Conservation (phyloP, 148 eudicot genomes). For the Amaranthus palmeri region DNA sequence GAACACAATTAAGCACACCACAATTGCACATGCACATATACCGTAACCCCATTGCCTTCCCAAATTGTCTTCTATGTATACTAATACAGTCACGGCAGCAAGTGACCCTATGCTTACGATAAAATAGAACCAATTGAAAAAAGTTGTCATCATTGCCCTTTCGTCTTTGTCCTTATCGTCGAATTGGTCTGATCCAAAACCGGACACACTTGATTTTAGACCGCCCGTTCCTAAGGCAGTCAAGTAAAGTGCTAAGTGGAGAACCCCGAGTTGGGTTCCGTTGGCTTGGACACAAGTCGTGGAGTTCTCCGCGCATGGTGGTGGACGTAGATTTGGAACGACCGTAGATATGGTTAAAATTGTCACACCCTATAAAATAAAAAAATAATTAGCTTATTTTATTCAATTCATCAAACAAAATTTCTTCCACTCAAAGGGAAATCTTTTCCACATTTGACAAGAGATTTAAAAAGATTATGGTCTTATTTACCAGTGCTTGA, state of each 20-base stretch:
- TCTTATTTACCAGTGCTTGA: constrained; percentile 65
- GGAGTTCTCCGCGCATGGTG: constrained; percentile 40
- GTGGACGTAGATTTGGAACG: constrained; percentile 62
- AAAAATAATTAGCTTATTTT: not conserved
- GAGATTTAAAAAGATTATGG: not conserved
- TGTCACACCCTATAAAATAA: constrained; percentile 55
- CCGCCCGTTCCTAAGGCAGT: constrained; percentile 94
- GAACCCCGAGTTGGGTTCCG: constrained; percentile 45
- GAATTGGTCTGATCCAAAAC: constrained; percentile 89
- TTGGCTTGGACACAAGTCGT: constrained; percentile 46
- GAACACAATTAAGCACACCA: constrained; percentile 37
- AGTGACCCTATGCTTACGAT: constrained; percentile 72
- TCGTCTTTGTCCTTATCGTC: constrained; percentile 63
- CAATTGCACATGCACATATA: constrained; percentile 52
- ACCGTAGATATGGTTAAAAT: constrained; percentile 62
- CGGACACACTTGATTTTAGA: constrained; percentile 82
- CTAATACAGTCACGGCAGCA: constrained; percentile 65
- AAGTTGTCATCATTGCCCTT: constrained; percentile 44
- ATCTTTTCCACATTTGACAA: not conserved
- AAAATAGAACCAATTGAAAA: constrained; percentile 83
- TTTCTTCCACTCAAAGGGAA: not conserved
- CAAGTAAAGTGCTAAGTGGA: constrained; percentile 65
- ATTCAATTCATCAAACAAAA: not conserved
- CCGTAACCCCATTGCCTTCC: constrained; percentile 81
- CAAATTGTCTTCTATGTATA: constrained; percentile 68